phyloP scores from a whole-genome alignment of 441 rosid genomes.

The Isatis lusitanica region DNA sequence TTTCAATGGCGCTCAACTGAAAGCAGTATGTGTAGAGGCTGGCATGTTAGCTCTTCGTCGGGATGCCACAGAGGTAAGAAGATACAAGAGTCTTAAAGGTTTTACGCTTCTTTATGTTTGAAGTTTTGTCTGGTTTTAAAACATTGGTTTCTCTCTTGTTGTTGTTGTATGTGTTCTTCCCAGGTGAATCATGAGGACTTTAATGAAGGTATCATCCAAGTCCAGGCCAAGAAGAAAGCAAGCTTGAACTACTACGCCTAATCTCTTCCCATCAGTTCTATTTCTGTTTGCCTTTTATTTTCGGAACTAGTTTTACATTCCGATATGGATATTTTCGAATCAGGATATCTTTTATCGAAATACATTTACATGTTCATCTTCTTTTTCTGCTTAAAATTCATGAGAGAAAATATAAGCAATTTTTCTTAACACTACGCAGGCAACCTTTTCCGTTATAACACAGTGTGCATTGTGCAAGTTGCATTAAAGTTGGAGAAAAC shows the following conservation, averaged over 20 bases:
- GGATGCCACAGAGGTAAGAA: conserved; percentile 86
- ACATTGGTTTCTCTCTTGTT: not conserved
- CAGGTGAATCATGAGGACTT: conserved; percentile 96
- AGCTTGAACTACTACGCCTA: conserved; percentile 91
- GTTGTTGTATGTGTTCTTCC: not conserved
- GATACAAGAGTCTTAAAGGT: not conserved
- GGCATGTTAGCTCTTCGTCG: conserved; percentile 99
- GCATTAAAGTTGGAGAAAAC: no score
- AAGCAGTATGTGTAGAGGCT: conserved; percentile 98
- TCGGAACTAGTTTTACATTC: conserved; percentile 14
- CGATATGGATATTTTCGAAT: conserved; percentile 26
- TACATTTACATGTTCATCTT: conserved; percentile 4
- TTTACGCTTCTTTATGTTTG: not conserved
- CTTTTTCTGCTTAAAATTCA: not conserved
- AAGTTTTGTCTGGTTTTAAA: conserved; percentile 3
- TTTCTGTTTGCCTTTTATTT: not conserved
- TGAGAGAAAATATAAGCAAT: no score
- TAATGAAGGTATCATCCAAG: conserved; percentile 96
- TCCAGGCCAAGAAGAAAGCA: conserved; percentile 97
- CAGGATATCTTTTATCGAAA: conserved; percentile 12
- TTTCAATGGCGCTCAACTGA: conserved; percentile 93
- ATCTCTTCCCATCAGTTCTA: not conserved
- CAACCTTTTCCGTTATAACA: no score
- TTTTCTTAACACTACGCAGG: no score
- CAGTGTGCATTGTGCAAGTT: no score